Base-by-base conservation (phyloP, 257 asterid genomes). In the Vinca minor region DNA sequence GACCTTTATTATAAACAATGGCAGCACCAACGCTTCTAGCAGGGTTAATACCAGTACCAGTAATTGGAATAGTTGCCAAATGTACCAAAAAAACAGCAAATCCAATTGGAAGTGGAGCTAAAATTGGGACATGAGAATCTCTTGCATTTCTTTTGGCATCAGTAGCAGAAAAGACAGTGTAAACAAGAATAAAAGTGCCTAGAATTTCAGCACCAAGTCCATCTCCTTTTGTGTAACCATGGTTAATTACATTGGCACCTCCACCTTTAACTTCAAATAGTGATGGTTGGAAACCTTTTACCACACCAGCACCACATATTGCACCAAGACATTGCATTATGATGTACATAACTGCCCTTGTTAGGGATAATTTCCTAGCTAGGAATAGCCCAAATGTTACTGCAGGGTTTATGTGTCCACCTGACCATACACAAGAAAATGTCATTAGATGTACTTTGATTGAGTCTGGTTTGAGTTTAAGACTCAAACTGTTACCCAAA, bases 111-210 rank as follows among this genome's bases (percentile, higher is more conserved):
- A 87, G 89, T 21, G 95, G 95, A 58, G 95, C 95, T 86, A 87
- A 72, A 62, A 87, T 77, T 87, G 95, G 95, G 65, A 87, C 95
- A 73, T 87, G 95, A 35, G 93, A 87, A 59, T 87, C 95, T 71
- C 95, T 78, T 52, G 95, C 95, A 41, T 79, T 85, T 78, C 95
- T 87, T 81, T 87, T 87, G 74, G 95, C 95, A 85, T 87, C 95
- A 1, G 93, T 87, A 28, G 95, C 95, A 5, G 95, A 87, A 59
- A 85, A 87, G 46, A 87, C 95, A 0, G 89, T 84, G 86, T 87
- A 87, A 52, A 87, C 95, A 13, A 87, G 93, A 53, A 87, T 75
- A 23, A 87, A 87, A 36, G 93, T 87, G 59, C 93, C 95, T 26
- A 87, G 66, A 49, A 87, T 87, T 74, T 87, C 95, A 41, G 95